phyloP scores from a whole-genome alignment of 345 rosid genomes.

The Raphanus sativus region DNA sequence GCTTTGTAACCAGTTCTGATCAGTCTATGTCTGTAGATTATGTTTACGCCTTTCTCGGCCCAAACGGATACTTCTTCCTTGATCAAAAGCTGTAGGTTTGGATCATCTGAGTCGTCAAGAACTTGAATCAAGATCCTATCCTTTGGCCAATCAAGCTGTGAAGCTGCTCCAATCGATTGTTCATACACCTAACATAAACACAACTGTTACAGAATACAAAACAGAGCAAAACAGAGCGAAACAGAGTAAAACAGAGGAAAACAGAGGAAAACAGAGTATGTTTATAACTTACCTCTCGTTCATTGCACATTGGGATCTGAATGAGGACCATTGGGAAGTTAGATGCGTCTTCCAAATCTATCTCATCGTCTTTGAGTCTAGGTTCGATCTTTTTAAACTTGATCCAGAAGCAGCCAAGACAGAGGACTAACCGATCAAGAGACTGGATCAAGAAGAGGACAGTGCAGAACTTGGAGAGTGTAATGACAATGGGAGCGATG shows the following conservation, averaged over 20 bases:
- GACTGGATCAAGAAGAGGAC: slow-evolving; percentile 80
- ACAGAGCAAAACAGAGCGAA: not conserved
- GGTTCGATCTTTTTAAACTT: slow-evolving; percentile 72
- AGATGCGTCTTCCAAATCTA: slow-evolving; percentile 59
- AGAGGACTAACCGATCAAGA: slow-evolving; percentile 70
- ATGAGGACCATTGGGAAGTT: slow-evolving; percentile 84
- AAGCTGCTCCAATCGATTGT: slow-evolving; percentile 73
- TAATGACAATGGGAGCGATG: slow-evolving; percentile 62
- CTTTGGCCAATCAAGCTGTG: slow-evolving; percentile 89
- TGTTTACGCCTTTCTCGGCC: slow-evolving; percentile 73
- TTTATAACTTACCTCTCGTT: slow-evolving; percentile 60
- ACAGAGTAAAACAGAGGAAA: not conserved
- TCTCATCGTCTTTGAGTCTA: slow-evolving; percentile 43
- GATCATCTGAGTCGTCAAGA: slow-evolving; percentile 78
- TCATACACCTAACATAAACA: slow-evolving; percentile 61
- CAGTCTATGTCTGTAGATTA: slow-evolving; percentile 77
- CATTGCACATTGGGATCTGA: slow-evolving; percentile 99
- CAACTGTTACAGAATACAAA: not conserved
- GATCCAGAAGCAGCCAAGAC: slow-evolving; percentile 89
- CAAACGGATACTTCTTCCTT: slow-evolving; percentile 73
- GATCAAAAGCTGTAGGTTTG: slow-evolving; percentile 59
- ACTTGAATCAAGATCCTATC: slow-evolving; percentile 82
- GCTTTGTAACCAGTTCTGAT: slow-evolving; percentile 93
- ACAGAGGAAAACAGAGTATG: not conserved
- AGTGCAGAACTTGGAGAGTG: slow-evolving; percentile 69